Evolutionary conservation across 2,329 filamentous ascomycete species (phyloP), one percentile per base, ranked within the genome.

Genomic region (Pseudopithomyces chartarum): DNA sequence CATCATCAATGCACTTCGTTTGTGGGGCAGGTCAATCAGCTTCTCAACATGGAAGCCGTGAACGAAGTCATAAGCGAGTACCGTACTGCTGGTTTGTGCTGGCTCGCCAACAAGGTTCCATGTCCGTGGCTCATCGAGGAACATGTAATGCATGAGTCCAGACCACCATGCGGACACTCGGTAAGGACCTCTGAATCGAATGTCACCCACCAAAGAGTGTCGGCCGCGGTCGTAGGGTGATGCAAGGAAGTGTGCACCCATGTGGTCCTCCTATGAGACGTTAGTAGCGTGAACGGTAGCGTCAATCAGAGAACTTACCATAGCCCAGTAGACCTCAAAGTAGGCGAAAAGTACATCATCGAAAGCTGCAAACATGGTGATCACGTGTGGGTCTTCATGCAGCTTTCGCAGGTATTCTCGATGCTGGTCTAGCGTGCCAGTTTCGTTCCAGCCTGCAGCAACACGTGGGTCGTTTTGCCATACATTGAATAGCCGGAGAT

Each of bases 391-490:
- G 71, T 93, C 90, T 43, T 85, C 82, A 67, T 91, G 86, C 53
- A 89, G 81, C 61, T 84, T 84, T 29, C 84, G 81, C 50, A 92
- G 81, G 73, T 94, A 93, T 66, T 87, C 83, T 58, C 85, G 83
- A 74, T 93, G 90, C 73, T 92, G 83, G 29, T 91, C 89, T 46
- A 91, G 76, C 1, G 89, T 90, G 32, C 90, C 90, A 1, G 88
- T 90, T 78, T 91, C 87, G 69, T 91, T 90, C 90, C 90, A 93
- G 3, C 90, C 90, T 68, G 88, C 85, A 3, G 89, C 89, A 32
- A 94, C 90, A 49, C 90, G 88, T 51, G 90, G 90, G 69, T 93
- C 90, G 69, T 94, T 94, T 76, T 92, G 90, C 90, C 90, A 94
- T 55, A 81, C 82, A 75, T 92, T 87, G 80, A 94, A 93, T 5